A percentile compares a stretch with the other conserved stretches of the same genome.
These are phyloP conservation scores for Wickerhamomyces queroliae DNA, from an alignment of 805 yeast species.

Conservation along the genomic window DNA sequence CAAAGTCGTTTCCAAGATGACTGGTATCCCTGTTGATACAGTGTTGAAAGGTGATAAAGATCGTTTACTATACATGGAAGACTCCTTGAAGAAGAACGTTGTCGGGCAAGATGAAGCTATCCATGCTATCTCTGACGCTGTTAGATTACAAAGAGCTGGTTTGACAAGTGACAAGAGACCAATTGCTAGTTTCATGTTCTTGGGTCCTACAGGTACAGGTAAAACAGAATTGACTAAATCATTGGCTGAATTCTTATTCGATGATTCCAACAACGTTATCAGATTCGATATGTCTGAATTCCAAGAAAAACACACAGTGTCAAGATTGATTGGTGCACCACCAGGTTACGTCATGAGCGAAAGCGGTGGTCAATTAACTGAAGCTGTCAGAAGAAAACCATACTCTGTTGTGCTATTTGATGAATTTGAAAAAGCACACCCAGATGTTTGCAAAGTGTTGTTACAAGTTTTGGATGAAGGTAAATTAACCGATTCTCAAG, in stretches of 20 bases:
- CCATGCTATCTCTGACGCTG: constrained; percentile 85
- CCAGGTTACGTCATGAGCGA: constrained; percentile 98
- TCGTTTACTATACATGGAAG: constrained; percentile 82
- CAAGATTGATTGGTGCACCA: constrained; percentile 93
- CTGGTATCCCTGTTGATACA: constrained; percentile 91
- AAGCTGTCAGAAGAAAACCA: constrained; percentile 93
- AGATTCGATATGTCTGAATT: constrained; percentile 98
- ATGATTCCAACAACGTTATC: constrained; percentile 79
- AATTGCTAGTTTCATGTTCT: constrained; percentile 91
- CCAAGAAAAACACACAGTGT: constrained; percentile 88
- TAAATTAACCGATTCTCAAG: constrained; percentile 88
- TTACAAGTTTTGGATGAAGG: constrained; percentile 96
- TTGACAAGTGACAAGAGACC: constrained; percentile 92
- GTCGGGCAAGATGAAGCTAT: constrained; percentile 97
- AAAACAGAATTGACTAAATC: constrained; percentile 94
- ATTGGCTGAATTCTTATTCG: constrained; percentile 86
- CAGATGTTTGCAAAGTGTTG: constrained; percentile 85
- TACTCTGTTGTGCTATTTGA: constrained; percentile 90
- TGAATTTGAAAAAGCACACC: constrained; percentile 96
- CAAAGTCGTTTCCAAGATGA: constrained; percentile 84
- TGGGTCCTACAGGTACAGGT: constrained; percentile 99
- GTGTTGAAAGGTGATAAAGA: constrained; percentile 94
- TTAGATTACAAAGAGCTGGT: constrained; percentile 94
- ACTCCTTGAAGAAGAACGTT: constrained; percentile 67
- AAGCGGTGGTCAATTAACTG: constrained; percentile 89